Evolutionary conservation across 768 basidiomycete species (phyloP), one percentile per base, ranked within the genome.

Genomic region (Leucosporidium yakuticum): DNA sequence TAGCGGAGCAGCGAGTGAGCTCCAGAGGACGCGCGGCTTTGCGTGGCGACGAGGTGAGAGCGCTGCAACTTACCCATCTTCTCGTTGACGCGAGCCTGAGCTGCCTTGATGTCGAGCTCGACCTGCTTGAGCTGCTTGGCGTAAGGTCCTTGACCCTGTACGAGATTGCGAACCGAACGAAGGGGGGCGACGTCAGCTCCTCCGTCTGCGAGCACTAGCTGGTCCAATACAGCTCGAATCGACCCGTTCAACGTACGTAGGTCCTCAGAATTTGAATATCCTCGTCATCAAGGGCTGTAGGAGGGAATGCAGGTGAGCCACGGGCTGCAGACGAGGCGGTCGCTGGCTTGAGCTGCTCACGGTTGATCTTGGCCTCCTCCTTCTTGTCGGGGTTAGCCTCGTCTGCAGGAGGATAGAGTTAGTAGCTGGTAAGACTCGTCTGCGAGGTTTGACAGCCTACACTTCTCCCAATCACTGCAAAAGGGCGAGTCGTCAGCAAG

Each of bases 181-280:
- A 49, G 58, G 55, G 54, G 25, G 60, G 27, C 29, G 53, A 34
- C 11, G 5, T 32, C 74, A 48, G 75, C 87, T 68, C 9, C 44
- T 9, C 14, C 48, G 44, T 19, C 49, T 17, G 49, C 23, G 55
- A 55, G 21, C 31, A 60, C 55, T 31, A 34, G 60, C 32, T 36
- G 27, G 36, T 23, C 55, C 47, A 23, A 49, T 59, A 11, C 64
- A 54, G 29, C 47, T 31, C 27, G 8, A 44, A 8, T n/a, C 14
- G 32, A 25, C 25, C 50, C 12, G 39, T 20, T 19, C 51, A 39
- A 71, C 79, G 64, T 79, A 91, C 95, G 79, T 98, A 98, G 68
- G 95, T 99, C 82, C 97, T 96, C 71, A 99, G 85, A 74, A 99
- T 96, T 79, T 98, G 95, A 60, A 99, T 99, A 78, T 98, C 96